These are phyloP conservation scores for Magnusiomyces paraingens DNA, from an alignment of 1,139 yeast genomes.

Conservation along the genomic window DNA sequence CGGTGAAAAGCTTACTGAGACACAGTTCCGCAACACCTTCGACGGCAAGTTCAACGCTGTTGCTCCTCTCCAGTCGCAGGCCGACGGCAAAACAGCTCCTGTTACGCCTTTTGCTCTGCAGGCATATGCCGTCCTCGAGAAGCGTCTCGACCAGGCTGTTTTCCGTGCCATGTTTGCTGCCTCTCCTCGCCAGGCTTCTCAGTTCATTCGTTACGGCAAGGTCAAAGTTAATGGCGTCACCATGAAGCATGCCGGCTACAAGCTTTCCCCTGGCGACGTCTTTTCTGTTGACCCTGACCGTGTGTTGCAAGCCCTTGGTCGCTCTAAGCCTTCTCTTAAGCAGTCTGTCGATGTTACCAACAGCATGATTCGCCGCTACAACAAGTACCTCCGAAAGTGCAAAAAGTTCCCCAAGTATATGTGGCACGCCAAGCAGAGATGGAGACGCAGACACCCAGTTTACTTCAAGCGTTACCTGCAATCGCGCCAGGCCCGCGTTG, in stretches of 20 bases:
- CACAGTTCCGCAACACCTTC: conserved; percentile 69
- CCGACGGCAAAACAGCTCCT: conserved; percentile 23
- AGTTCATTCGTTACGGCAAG: conserved; percentile 72
- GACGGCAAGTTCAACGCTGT: conserved; percentile 74
- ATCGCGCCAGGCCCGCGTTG: conserved; percentile 19
- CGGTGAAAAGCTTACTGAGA: conserved; percentile 88
- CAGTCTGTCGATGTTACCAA: conserved; percentile 64
- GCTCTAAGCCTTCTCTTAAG: conserved; percentile 67
- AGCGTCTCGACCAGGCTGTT: conserved; percentile 80
- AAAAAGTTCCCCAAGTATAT: conserved; percentile 50
- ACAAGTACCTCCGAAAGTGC: conserved; percentile 56
- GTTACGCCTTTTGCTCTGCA: conserved; percentile 74
- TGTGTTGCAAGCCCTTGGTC: conserved; percentile 80
- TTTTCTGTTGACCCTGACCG: conserved; percentile 81
- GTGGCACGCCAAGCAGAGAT: conserved; percentile 47
- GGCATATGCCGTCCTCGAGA: conserved; percentile 82
- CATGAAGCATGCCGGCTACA: conserved; percentile 74
- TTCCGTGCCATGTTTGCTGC: conserved; percentile 93
- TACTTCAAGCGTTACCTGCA: conserved; percentile 31
- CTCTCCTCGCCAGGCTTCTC: conserved; percentile 89
- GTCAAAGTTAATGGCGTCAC: conserved; percentile 78
- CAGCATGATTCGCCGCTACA: conserved; percentile 69
- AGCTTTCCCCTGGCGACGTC: conserved; percentile 76
- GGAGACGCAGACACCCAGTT: conserved; percentile 38
- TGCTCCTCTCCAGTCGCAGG: conserved; percentile 46